Base-by-base conservation (phyloP, 352 stramenopile species). In the Phytophthora crassamura region DNA sequence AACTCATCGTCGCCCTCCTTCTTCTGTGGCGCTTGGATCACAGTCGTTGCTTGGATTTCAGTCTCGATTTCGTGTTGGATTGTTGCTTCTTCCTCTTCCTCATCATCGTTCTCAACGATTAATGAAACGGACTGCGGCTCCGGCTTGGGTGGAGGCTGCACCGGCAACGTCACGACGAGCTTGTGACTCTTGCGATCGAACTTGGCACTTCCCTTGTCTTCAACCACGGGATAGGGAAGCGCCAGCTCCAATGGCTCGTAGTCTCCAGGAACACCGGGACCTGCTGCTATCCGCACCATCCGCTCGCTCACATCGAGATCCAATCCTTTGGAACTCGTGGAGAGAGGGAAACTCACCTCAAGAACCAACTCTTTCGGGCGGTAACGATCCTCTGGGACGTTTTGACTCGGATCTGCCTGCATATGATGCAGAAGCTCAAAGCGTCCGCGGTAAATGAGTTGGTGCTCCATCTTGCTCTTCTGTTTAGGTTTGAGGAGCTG, bases 171-270 rank as follows among this genome's bases (percentile, higher is more conserved):
- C 11, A 97, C 82, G 4, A 91, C 59, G 1, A 97, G 58, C 25
- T 88, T 82, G 12, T 80, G 75, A 4, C 59, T 74, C 34, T 86
- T 88, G 54, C 95, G 95, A 49, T 97, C 88, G 64, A 95, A 97
- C 36, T 81, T 90, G 28, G 91, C 90, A 49, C 58, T 75, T 0
- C 88, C 89, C 16, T 93, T 94, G 9, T 77, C 64, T 59, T 97
- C 84, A 7, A 93, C 41, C 4, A 97, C 88, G 0, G 80, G 73
- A 62, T 88, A 97, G 15, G 90, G 87, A 16, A 97, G 61, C 5
- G 66, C 36, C 15, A 97, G 14, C 12, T 78, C 62, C 14, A 97
- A 47, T 6, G 78, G 59, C 5, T 77, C 76, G 49, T 93, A 94
- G 10, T 70, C 57, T 9, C 72, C 59, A 32, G 49, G 34, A 0